Base-by-base conservation (phyloP, 371 early-diverging fungal genomes). In the Haplosporangium sp. region DNA sequence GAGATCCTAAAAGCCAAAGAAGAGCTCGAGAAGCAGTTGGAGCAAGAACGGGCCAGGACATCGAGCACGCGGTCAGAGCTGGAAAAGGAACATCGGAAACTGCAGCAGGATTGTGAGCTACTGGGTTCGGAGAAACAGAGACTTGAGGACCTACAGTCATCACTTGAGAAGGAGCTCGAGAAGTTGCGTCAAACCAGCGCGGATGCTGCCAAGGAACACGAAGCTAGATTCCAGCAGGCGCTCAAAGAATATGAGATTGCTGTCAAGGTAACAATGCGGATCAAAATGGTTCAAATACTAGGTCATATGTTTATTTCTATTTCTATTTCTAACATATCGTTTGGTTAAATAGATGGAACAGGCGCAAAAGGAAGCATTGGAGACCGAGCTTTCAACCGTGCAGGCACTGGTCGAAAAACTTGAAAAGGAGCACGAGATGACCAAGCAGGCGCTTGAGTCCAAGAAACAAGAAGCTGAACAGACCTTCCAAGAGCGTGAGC, bases 1-100 rank as follows among this genome's bases (percentile, higher is more conserved):
- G 72, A 76, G 16, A 18, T 76, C 37, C 21, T 64, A 36, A 48
- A 56, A 16, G 45, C 66, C 41, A 69, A 65, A 53, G 62, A 73
- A 6, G 60, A 59, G 1, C 48, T 67, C 14, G 67, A 66, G 41
- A 55, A 36, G 1, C 57, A 64, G 29, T 59, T 79, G 6, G 73
- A 65, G 36, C 64, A 69, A 18, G 66, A 73, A 45, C 68, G 63
- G 55, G n/a, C 46, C 16, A 37, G 57, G 53, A 50, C 43, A 23
- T 16, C 45, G 4, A 45, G 47, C 14, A 47, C 62, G 5, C 61
- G 56, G 13, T 64, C 69, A 0, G 69, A 72, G 40, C 48, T 79
- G 50, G 67, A 71, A 41, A 70, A 71, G 58, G 72, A 67, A 29
- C 64, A 63, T 21, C 64, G 37, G 16, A 48, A 47, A 7, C 62